Percentiles rank a stretch among this genome's conserved stretches.
phyloP scores from a whole-genome alignment of 176 grass and related monocot genomes.

The Eleusine indica region DNA sequence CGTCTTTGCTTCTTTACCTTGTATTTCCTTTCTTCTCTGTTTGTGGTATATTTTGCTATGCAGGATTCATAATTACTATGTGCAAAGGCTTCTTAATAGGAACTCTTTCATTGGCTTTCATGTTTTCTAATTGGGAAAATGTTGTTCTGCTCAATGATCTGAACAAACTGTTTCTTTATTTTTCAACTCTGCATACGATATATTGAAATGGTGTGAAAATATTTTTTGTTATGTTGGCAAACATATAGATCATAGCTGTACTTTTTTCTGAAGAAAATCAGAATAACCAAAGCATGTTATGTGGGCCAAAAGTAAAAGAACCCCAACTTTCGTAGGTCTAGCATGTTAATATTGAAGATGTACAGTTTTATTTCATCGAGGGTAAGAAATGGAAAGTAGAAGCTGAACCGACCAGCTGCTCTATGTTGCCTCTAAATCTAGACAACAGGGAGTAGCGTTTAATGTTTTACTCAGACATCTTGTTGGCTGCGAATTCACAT shows the following conservation, averaged over 20 bases:
- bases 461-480: not conserved
- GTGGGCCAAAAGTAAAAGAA: not conserved
- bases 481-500: not conserved
- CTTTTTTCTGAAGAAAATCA: not conserved
- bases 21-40: not conserved
- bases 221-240: not conserved
- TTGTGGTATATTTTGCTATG: not conserved
- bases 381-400: not conserved
- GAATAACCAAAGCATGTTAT: not conserved
- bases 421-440: not conserved
- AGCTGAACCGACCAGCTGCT: not conserved
- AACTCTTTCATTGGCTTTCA: not conserved
- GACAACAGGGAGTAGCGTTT: not conserved
- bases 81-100: not conserved
- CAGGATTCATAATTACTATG: no score
- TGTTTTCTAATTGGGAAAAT: not conserved
- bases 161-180: not conserved
- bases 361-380: not conserved
- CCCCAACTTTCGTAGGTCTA: not conserved
- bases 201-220: not conserved
- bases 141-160: not conserved
- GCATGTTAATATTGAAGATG: not conserved
- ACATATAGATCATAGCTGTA: not conserved
- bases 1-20: constrained; percentile 29
- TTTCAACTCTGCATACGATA: not conserved